Conservation (phyloP, 2,329 filamentous ascomycete genomes). For the Talaromyces amestolkiae region DNA sequence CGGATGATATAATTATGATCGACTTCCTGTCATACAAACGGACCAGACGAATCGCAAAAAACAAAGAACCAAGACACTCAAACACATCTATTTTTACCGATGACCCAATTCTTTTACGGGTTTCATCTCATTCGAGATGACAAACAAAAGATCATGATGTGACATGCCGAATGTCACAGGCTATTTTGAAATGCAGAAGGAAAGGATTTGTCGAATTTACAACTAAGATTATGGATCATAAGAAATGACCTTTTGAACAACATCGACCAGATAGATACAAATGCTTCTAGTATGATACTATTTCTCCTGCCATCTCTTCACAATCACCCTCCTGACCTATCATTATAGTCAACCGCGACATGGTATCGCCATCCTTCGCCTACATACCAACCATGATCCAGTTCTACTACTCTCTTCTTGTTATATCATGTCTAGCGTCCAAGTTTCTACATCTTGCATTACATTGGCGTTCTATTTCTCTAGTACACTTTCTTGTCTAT, state of each 20-base stretch:
- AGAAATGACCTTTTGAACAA: neutral
- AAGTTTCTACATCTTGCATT: conserved; percentile 35
- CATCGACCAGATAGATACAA: neutral
- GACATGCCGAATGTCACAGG: neutral
- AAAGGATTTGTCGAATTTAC: neutral
- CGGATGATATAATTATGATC: neutral
- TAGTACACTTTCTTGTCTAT: conserved; percentile 36
- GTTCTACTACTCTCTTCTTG: conserved; percentile 32
- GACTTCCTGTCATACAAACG: neutral
- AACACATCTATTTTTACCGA: neutral
- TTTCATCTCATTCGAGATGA: neutral
- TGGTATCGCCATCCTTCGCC: neutral
- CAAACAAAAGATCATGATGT: neutral
- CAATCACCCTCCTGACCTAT: neutral
- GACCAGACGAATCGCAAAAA: neutral
- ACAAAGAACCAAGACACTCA: neutral
- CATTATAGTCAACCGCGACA: neutral
- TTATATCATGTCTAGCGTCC: conserved; percentile 33
- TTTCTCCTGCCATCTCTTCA: neutral
- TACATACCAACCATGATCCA: conserved; percentile 22
- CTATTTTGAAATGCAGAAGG: neutral
- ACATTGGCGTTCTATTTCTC: conserved; percentile 33
- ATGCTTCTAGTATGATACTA: neutral
- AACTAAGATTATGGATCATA: neutral
- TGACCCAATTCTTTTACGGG: neutral